Conservation (phyloP, 2,329 filamentous ascomycete genomes). For the Trichoderma afroharzianum region DNA sequence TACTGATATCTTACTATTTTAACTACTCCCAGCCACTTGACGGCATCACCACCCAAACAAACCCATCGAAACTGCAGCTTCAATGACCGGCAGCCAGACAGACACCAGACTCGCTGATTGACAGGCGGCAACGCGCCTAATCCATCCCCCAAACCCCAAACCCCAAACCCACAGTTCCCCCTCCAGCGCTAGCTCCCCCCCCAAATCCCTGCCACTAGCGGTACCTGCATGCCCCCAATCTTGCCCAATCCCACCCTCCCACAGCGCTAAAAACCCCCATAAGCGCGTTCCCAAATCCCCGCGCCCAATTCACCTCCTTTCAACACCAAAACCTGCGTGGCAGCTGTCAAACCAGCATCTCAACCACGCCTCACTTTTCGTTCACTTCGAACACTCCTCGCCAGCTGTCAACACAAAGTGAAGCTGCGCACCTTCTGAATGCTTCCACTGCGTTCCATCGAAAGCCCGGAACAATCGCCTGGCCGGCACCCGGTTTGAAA, state of each 20-base stretch:
- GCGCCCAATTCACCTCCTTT: background rate
- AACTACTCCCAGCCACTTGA: background rate
- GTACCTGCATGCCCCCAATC: background rate
- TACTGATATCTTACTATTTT: too few relatives aligned
- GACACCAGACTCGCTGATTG: background rate
- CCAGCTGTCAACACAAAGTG: background rate
- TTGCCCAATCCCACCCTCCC: background rate
- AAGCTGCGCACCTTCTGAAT: background rate
- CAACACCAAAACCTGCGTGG: background rate
- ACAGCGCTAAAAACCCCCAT: constrained; percentile 9
- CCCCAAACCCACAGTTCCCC: background rate
- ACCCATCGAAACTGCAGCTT: background rate
- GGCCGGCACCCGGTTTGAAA: background rate
- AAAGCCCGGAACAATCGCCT: background rate
- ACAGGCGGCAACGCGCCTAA: background rate
- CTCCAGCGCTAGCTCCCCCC: background rate
- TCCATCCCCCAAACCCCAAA: too few relatives aligned
- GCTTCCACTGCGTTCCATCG: background rate
- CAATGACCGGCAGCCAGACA: background rate
- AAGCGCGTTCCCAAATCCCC: background rate
- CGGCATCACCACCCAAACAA: background rate
- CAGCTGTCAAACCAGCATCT: background rate
- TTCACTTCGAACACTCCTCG: background rate
- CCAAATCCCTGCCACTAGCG: background rate
- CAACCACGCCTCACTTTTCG: background rate